These are phyloP conservation scores for Fusarium cyanostomum DNA, from an alignment of 2,329 filamentous ascomycete genomes.

Conservation along the genomic window DNA sequence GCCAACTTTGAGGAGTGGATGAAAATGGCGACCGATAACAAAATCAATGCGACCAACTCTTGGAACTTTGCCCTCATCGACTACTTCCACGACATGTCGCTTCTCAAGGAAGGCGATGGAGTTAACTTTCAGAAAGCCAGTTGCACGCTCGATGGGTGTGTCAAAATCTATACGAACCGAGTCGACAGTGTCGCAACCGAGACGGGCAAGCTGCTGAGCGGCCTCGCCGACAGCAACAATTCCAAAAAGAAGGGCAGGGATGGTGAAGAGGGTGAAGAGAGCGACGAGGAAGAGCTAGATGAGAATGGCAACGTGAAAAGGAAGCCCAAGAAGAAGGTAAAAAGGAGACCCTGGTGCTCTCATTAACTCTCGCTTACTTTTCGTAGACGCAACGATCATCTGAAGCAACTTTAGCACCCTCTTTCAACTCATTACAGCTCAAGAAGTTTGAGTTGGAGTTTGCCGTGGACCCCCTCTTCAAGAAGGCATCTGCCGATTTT, in stretches of 20 bases:
- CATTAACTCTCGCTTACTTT: slow-evolving; percentile 13
- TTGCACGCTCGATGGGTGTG: slow-evolving; percentile 95
- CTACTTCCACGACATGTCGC: slow-evolving; percentile 99
- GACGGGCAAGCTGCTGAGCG: slow-evolving; percentile 93
- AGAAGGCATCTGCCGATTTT: slow-evolving; percentile 97
- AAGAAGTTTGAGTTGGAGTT: slow-evolving; percentile 99
- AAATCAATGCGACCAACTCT: slow-evolving; percentile 97
- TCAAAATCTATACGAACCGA: slow-evolving; percentile 98
- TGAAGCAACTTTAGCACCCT: slow-evolving; percentile 90
- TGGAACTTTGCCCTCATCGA: slow-evolving; percentile 99
- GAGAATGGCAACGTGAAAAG: slow-evolving; percentile 68
- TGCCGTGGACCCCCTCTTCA: slow-evolving; percentile 96
- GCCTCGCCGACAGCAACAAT: slow-evolving; percentile 86
- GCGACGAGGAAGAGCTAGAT: slow-evolving; percentile 70
- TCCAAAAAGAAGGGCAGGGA: slow-evolving; percentile 77
- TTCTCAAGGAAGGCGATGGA: slow-evolving; percentile 93
- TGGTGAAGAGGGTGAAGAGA: slow-evolving; percentile 73
- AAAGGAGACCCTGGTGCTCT: slow-evolving; percentile 13
- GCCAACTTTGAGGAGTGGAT: slow-evolving; percentile 99
- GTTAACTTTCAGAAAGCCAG: slow-evolving; percentile 99
- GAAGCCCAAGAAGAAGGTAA: slow-evolving; percentile 79
- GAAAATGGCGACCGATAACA: slow-evolving; percentile 99
- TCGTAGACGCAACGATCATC: slow-evolving; percentile 75
- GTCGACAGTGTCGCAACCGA: slow-evolving; percentile 98
- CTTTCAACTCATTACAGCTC: slow-evolving; percentile 86